Evolutionary conservation across 1,284 basidiomycete genomes (phyloP), one percentile per base, ranked within the genome.

Genomic region (Filobasidium uniguttulatum): DNA sequence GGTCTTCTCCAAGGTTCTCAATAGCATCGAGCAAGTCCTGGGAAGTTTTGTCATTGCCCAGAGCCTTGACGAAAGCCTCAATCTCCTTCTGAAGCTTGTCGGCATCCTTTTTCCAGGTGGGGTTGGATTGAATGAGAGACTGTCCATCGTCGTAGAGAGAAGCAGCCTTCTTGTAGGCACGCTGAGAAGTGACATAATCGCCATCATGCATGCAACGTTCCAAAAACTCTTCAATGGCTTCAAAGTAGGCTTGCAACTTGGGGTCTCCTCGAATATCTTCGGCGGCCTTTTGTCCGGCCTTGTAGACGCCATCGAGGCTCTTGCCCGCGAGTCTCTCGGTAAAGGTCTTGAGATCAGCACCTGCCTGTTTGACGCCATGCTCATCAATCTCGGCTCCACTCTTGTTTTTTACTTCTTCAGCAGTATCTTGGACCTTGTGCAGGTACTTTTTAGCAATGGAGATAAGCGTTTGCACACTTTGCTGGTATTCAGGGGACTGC

Each of bases 391-490:
- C 64, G 46, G 68, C 58, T 15, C 69, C 60, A 29, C 63, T 60
- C 50, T 69, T 62, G 14, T 66, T 59, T 29, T 60, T 57, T 23
- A 66, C 65, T 58, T 70, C 66, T 10, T 64, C 62, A 22, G 64
- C 57, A n/a, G 70, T 66, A 20, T 66, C 64, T 50, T 66, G 60
- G 3, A 66, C 68, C 57, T 69, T 70, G 50, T 61, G 54, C 29
- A 62, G 62, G 63, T 72, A 73, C 62, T 73, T 73, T 61, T 71
- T 71, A 58, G 66, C 60, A 30, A 73, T 60, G 47, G 53, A 47
- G 43, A 68, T 60, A 35, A 73, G 63, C 25, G 70, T 66, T 46
- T 66, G 62, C 60, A 72, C 57, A 1, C 69, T 59, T 43, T 66
- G 56, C 46, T 64, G 59, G 61, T 72, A 73, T 45, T 71, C 62